Conservation (phyloP, 1,284 basidiomycete species). For the Gymnopus androsaceus region DNA sequence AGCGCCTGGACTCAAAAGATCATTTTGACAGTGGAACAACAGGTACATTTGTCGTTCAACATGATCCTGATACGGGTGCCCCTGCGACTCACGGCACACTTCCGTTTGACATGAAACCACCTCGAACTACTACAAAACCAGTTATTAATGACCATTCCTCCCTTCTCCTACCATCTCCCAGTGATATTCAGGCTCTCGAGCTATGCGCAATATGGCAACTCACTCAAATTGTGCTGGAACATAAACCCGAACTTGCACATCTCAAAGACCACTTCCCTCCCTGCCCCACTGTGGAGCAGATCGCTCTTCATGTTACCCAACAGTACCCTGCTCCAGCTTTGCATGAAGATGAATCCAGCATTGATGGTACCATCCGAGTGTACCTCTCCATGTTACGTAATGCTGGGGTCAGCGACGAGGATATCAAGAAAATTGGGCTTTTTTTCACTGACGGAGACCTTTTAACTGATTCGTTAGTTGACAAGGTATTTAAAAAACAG, state of each 20-base stretch:
- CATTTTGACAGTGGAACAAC: conserved; percentile 35
- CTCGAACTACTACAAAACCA: conserved; percentile 6
- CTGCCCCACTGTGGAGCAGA: conserved; percentile 18
- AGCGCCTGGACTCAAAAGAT: conserved; percentile 25
- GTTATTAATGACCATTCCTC: conserved; percentile 1
- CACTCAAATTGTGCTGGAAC: conserved; percentile 14
- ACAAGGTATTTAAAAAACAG: conserved; percentile 18
- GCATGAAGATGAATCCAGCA: conserved; percentile 22
- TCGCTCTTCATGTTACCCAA: conserved; percentile 18
- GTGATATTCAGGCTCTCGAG: conserved; percentile 4
- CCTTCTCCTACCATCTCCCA: conserved; percentile 9
- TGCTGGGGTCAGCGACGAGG: conserved; percentile 10
- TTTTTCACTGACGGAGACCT: conserved; percentile 23
- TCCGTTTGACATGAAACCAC: conserved; percentile 19
- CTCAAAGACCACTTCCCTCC: conserved; percentile 9
- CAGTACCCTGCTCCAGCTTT: conserved; percentile 24
- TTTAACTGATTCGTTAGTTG: conserved; percentile 19
- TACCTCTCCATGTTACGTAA: conserved; percentile 2
- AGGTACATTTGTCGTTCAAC: conserved; percentile 25
- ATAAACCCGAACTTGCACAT: conserved; percentile 9
- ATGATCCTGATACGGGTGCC: conserved; percentile 14
- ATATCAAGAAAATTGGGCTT: conserved; percentile 18
- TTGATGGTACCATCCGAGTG: conserved; percentile 20
- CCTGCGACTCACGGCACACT: conserved; percentile 12
- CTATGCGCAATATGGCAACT: conserved; percentile 18